Base-by-base conservation (phyloP, 441 rosid genomes). In the Geranium incanum region DNA sequence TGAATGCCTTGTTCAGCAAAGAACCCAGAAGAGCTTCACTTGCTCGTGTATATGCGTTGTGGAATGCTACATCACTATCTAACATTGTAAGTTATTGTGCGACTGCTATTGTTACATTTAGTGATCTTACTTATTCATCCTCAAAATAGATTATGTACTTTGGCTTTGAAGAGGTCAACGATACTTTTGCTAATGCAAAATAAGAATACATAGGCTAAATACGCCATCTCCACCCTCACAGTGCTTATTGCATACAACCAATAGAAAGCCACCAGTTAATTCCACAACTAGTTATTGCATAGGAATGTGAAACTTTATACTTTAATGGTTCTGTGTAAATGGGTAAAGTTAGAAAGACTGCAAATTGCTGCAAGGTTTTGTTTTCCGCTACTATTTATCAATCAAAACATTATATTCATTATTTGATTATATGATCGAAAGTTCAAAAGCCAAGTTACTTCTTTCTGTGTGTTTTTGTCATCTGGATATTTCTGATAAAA, bases 11-110 rank as follows among this genome's bases (percentile, higher is more conserved):
- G 70, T 86, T 90, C 78, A 92, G 99, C 81, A 89, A 81, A 82
- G 98, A 92, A 82, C 86, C 97, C 72, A 86, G 97, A 80, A 85
- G 92, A 84, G 95, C 98, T 72, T 89, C 86, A 71, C 97, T 90
- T 69, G 81, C 96, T 78, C 99, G 99, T 77, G 84, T 90, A 67
- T 92, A 86, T 75, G 89, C 92, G 67, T 77, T 95, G 50, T 95
- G 99, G 99, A 95, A 90, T 60, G 85, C 88, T 60, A 86, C 98
- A 68, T 95, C 99, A 70, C 78, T 95, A 12, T 84, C 90, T 73
- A 95, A 90, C 81, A 83, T 90, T 43, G 99, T 95, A 87, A 89
- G 99, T 84, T 39, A 66, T 70, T 62, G 55, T 36, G 23, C 4
- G 63, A 57, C 23, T 57, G 28, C 23, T 57, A 57, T 21, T 0